These are phyloP conservation scores for Sporisorium exsertum DNA, from an alignment of 1,284 basidiomycete genomes.

Conservation along the genomic window DNA sequence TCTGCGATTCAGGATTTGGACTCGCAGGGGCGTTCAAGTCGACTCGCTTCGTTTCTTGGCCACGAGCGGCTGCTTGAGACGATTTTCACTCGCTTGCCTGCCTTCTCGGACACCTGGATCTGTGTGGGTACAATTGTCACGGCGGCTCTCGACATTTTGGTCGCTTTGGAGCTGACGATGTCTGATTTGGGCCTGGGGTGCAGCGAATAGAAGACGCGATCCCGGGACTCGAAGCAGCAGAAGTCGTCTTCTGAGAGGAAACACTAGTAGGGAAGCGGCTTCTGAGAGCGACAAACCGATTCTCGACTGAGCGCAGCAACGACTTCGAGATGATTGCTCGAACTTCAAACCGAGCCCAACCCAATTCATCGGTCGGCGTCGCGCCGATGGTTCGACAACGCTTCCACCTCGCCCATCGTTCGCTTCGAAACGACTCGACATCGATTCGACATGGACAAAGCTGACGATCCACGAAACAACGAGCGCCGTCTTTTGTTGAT, in stretches of 20 bases:
- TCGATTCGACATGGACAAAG: not conserved
- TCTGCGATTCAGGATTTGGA: not conserved
- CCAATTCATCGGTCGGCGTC: not conserved
- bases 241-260: no score
- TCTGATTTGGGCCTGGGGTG: not conserved
- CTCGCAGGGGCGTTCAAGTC: not conserved
- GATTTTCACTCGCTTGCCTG: not conserved
- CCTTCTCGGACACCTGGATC: not conserved
- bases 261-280: no score
- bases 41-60: not conserved
- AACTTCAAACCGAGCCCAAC: not conserved
- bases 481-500: not conserved
- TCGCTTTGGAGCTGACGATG: conserved; percentile 1
- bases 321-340: not conserved
- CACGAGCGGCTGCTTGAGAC: not conserved
- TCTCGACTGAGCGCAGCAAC: not conserved
- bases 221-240: not conserved
- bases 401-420: not conserved
- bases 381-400: not conserved
- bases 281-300: not conserved
- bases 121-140: not conserved
- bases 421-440: not conserved
- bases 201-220: not conserved
- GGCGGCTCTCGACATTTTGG: not conserved
- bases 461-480: not conserved